A percentile compares a stretch with the other conserved stretches of the same genome.
Evolutionary conservation across 2,329 filamentous ascomycete species (phyloP).

Genomic region (Fusarium sp.): DNA sequence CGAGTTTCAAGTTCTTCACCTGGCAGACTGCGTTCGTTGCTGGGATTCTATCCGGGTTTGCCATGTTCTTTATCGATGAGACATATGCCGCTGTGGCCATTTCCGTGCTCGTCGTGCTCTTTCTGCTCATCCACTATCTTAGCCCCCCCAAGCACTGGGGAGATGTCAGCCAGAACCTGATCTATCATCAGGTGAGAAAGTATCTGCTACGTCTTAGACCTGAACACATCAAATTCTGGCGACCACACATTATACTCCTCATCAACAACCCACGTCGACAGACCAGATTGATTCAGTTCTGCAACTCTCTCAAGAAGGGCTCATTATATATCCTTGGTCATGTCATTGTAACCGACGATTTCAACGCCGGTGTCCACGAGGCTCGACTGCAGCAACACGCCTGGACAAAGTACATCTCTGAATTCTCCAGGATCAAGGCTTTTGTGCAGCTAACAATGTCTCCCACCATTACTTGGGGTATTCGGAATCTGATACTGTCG

Average conservation of each 20-base stretch:
- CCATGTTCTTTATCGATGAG: constrained; percentile 92
- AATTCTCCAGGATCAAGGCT: constrained; percentile 86
- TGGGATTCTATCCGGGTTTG: constrained; percentile 77
- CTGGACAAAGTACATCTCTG: constrained; percentile 85
- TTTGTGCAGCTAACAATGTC: constrained; percentile 90
- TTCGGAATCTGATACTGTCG: constrained; percentile 82
- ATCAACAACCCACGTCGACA: constrained; percentile 85
- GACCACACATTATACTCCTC: constrained; percentile 85
- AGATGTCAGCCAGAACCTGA: constrained; percentile 88
- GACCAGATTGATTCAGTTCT: constrained; percentile 87
- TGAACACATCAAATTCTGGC: constrained; percentile 94
- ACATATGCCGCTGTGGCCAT: constrained; percentile 82
- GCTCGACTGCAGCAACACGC: constrained; percentile 82
- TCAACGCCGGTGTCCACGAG: constrained; percentile 80
- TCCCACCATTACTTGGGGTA: constrained; percentile 84
- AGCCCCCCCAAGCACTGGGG: constrained; percentile 90
- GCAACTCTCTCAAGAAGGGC: constrained; percentile 91
- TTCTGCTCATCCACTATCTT: constrained; percentile 85
- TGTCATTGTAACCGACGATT: constrained; percentile 87
- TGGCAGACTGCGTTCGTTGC: constrained; percentile 84
- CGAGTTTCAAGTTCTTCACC: constrained; percentile 89
- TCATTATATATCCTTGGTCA: constrained; percentile 86
- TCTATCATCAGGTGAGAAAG: constrained; percentile 87
- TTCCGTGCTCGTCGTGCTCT: constrained; percentile 78
- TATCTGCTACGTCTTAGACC: constrained; percentile 85